Evolutionary conservation across 495 filamentous ascomycete genomes (phyloP), one percentile per base, ranked within the genome.

Genomic region (Hypoxylon subgilvum): DNA sequence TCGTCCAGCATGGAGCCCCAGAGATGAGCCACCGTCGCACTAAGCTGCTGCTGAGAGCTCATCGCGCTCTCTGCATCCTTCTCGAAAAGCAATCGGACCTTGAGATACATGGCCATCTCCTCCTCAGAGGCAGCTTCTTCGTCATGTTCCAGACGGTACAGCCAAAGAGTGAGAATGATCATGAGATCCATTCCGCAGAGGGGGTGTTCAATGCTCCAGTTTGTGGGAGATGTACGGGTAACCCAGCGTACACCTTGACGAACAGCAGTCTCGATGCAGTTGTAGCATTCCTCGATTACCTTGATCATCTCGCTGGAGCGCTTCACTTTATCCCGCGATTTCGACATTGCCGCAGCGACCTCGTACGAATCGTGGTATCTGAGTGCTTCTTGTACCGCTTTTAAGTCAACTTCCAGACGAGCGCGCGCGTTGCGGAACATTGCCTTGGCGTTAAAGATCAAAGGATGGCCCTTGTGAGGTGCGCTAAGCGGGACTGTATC

Each of bases 1-100:
- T 96, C 95, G 73, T 97, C 93, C 63, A 98, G 83, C 87, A 97
- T 97, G 58, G 90, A 91, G 71, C 95, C 94, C 94, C 94, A 98
- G 52, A 97, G 84, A 69, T 89, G 86, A 65, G 94, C 92, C 28
- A 98, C 93, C 42, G 90, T 91, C 25, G 91, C 90, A 73, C 93
- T 96, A 57, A 98, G 82, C 72, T 92, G 91, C 44, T 77, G 74
- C 22, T n/a, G n/a, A n/a, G 83, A 75, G 47, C 84, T 86, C 76
- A 88, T 90, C 17, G 83, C 74, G 50, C 95, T 88, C 58, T 92
- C 86, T 28, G 91, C 86, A 65, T 85, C 83, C 68, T 96, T 92
- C 65, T 96, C 91, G 72, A 98, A 96, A 46, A 97, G 82, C 75
- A 86, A 86, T 44, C 92, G 89, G 45, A 98, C 84, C 78, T 95